Conservation (phyloP, 2,329 filamentous ascomycete genomes). For the Mycosphaerelloides madeirae region DNA sequence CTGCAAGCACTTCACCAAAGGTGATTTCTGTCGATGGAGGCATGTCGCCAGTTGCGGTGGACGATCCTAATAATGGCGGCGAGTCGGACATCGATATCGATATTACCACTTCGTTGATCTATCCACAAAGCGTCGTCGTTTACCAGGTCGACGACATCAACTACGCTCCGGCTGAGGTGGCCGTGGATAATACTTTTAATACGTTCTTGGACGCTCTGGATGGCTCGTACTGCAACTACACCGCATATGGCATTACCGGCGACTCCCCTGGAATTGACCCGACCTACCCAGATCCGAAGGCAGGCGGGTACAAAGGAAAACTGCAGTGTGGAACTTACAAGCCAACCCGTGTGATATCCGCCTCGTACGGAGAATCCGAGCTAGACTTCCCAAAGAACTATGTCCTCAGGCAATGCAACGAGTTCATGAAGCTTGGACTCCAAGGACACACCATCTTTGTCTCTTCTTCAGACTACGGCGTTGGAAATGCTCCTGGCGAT, state of each 20-base stretch:
- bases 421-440: constrained; percentile 44
- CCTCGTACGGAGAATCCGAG: constrained; percentile 54
- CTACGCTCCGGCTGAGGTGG: constrained; percentile 11
- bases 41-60: constrained; percentile 34
- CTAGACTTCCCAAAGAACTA: constrained; percentile 49
- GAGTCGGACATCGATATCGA: constrained; percentile 20
- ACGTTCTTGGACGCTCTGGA: constrained; percentile 18
- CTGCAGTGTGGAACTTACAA: constrained; percentile 44
- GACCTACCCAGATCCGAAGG: constrained; percentile 44
- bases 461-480: constrained; percentile 10
- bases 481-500: constrained; percentile 24
- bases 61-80: constrained; percentile 6
- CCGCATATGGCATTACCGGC: constrained; percentile 15
- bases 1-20: constrained; percentile 22
- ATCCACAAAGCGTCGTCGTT: constrained; percentile 20
- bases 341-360: constrained; percentile 51
- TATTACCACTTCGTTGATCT: constrained; percentile 13
- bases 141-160: constrained; percentile 19
- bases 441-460: constrained; percentile 44
- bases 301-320: constrained; percentile 47
- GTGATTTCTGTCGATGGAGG: constrained; percentile 20
- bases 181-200: constrained; percentile 10
- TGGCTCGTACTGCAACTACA: constrained; percentile 18
- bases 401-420: constrained; percentile 40
- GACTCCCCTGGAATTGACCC: constrained; percentile 11